Percentiles rank a stretch among this genome's conserved stretches.
Evolutionary conservation across 2,329 filamentous ascomycete genomes (phyloP).

Genomic region (Xylariaceae sp.): DNA sequence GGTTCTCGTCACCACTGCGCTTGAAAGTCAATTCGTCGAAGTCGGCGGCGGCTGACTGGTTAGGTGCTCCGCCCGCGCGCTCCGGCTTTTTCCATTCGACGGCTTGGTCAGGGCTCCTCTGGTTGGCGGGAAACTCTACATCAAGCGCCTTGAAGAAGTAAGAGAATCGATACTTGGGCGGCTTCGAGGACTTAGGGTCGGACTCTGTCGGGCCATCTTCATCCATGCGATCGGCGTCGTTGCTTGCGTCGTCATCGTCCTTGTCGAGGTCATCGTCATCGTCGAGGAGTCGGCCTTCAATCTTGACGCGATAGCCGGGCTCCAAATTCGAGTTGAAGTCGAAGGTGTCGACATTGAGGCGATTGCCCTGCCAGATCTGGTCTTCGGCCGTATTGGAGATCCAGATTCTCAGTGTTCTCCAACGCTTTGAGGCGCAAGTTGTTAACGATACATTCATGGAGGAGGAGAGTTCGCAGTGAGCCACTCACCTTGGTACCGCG

Average conservation of each 20-base stretch:
- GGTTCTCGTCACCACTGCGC: slow-evolving; percentile 84
- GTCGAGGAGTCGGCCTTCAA: slow-evolving; percentile 79
- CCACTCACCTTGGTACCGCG: slow-evolving; percentile 61
- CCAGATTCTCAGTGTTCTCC: slow-evolving; percentile 85
- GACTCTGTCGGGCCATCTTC: slow-evolving; percentile 41
- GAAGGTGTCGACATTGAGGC: slow-evolving; percentile 66
- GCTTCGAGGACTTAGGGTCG: slow-evolving; percentile 36
- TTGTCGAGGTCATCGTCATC: slow-evolving; percentile 50
- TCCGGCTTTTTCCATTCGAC: slow-evolving; percentile 87
- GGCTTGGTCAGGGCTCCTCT: slow-evolving; percentile 49
- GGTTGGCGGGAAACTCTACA: slow-evolving; percentile 65
- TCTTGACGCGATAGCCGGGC: slow-evolving; percentile 82
- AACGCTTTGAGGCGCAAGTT: slow-evolving; percentile 46
- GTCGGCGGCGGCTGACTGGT: slow-evolving; percentile 61
- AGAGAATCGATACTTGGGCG: slow-evolving; percentile 55
- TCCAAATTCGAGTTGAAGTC: slow-evolving; percentile 74
- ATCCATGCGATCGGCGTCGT: slow-evolving; percentile 54
- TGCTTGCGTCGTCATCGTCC: slow-evolving; percentile 44
- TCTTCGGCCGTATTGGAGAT: slow-evolving; percentile 92
- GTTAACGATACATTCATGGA: slow-evolving; percentile 13
- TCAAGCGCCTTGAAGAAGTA: slow-evolving; percentile 79
- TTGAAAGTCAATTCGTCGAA: slow-evolving; percentile 92
- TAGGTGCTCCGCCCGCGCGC: slow-evolving; percentile 46
- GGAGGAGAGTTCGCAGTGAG: not conserved
- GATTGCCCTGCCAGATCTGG: slow-evolving; percentile 81